phyloP scores from a whole-genome alignment of 495 filamentous ascomycete species.

The Xylona heveae region DNA sequence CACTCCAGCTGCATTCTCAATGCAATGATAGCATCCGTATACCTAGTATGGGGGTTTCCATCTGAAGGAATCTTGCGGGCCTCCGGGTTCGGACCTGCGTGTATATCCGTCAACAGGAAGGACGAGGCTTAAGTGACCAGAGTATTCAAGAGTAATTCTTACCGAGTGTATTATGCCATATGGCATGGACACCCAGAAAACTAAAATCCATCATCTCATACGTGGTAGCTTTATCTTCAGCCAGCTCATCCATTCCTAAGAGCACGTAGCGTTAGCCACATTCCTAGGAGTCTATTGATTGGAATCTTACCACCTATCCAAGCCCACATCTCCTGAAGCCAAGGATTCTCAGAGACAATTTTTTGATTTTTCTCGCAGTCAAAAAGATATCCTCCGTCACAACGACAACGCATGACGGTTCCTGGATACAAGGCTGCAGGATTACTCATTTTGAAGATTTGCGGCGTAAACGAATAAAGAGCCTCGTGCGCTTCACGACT shows the following conservation, averaged over 20 bases:
- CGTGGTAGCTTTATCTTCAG: constrained; percentile 50
- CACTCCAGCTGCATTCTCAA: constrained; percentile 26
- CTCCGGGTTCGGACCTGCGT: constrained; percentile 19
- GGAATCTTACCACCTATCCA: constrained; percentile 43
- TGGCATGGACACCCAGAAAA: constrained; percentile 59
- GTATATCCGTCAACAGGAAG: constrained; percentile 4
- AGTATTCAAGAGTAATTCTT: constrained; percentile 10
- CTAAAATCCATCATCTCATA: constrained; percentile 55
- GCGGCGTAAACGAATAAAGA: no score
- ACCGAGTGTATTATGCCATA: constrained; percentile 67
- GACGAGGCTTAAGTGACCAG: no score
- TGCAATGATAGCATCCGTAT: constrained; percentile 24
- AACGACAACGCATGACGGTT: constrained; percentile 27
- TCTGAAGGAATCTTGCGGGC: constrained; percentile 12
- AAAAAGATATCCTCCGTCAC: constrained; percentile 61
- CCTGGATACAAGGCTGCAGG: no score
- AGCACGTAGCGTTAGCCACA: background rate
- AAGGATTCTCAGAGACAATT: constrained; percentile 49
- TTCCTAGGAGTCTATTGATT: constrained; percentile 3
- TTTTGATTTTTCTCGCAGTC: constrained; percentile 44
- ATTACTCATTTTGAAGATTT: no score
- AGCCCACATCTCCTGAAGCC: constrained; percentile 54
- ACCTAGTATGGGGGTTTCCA: constrained; percentile 16
- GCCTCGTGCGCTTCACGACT: constrained; percentile 25
- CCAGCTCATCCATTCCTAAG: constrained; percentile 40